Conservation (phyloP, 1,284 basidiomycete genomes). For the Anthracocystis setariae region DNA sequence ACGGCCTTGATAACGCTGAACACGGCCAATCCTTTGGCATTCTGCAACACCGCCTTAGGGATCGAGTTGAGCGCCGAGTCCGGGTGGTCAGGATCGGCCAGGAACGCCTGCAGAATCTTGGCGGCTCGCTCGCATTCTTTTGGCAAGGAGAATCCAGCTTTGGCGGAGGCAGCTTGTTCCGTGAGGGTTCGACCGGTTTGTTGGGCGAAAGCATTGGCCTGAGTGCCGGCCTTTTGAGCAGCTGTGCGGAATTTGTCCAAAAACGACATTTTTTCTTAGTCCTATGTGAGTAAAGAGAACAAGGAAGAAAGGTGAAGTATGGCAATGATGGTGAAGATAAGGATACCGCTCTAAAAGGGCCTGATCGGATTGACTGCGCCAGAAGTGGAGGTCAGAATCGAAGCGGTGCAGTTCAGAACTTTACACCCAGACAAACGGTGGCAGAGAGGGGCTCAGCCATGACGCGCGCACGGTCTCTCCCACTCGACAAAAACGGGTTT, state of each 20-base stretch:
- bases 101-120: slow-evolving; percentile 86
- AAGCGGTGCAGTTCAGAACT: too few relatives aligned
- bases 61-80: slow-evolving; percentile 93
- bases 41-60: slow-evolving; percentile 89
- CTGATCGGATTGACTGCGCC: not conserved
- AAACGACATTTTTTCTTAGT: slow-evolving; percentile 70
- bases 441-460: not conserved
- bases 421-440: too few relatives aligned
- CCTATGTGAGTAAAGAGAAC: not conserved
- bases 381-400: not conserved
- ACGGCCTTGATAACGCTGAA: slow-evolving; percentile 82
- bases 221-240: slow-evolving; percentile 78
- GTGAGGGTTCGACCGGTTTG: slow-evolving; percentile 49
- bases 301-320: not conserved
- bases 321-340: not conserved
- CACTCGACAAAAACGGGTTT: not conserved
- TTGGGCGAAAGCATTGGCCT: slow-evolving; percentile 64
- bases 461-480: slow-evolving; percentile 22
- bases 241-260: slow-evolving; percentile 82
- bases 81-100: slow-evolving; percentile 88
- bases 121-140: slow-evolving; percentile 78
- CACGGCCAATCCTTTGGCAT: slow-evolving; percentile 84
- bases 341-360: not conserved
- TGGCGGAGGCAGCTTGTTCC: slow-evolving; percentile 57
- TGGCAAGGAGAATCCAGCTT: slow-evolving; percentile 63